phyloP scores from a whole-genome alignment of 192 early-diverging fungal genomes.

The Rhizophagus sp. region DNA sequence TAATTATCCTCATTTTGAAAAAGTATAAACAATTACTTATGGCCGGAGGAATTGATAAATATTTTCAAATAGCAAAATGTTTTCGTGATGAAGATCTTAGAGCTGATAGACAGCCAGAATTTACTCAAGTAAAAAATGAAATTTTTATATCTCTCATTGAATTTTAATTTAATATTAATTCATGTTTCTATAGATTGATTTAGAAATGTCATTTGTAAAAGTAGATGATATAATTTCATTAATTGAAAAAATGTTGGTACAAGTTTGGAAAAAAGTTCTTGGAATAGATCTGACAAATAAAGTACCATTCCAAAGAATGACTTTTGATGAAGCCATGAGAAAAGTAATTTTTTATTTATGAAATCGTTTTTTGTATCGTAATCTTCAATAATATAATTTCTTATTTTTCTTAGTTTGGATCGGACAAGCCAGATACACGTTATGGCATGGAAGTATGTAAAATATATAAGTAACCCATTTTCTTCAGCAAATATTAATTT shows the following conservation, averaged over 20 bases:
- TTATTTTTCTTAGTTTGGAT: conserved; percentile 62
- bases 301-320: conserved; percentile 68
- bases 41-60: conserved; percentile 85
- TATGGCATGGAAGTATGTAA: conserved; percentile 71
- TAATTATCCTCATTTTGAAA: neutral
- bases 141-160: neutral
- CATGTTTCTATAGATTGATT: conserved; percentile 65
- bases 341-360: conserved; percentile 39
- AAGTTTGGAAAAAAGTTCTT: conserved; percentile 62
- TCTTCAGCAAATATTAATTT: neutral
- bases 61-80: conserved; percentile 91
- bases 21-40: conserved; percentile 94
- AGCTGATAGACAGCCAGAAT: conserved; percentile 90
- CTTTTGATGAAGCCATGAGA: conserved; percentile 81
- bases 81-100: conserved; percentile 89
- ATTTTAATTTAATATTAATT: neutral
- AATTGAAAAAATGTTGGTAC: conserved; percentile 70
- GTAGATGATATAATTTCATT: conserved; percentile 69
- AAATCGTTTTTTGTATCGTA: neutral
- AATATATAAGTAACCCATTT: neutral
- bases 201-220: conserved; percentile 86
- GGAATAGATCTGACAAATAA: conserved; percentile 49
- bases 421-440: conserved; percentile 89
- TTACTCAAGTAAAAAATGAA: conserved; percentile 71
- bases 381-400: neutral